These are phyloP conservation scores for Diaporthe amygdali DNA, from an alignment of 2,329 filamentous ascomycete genomes.

Conservation along the genomic window DNA sequence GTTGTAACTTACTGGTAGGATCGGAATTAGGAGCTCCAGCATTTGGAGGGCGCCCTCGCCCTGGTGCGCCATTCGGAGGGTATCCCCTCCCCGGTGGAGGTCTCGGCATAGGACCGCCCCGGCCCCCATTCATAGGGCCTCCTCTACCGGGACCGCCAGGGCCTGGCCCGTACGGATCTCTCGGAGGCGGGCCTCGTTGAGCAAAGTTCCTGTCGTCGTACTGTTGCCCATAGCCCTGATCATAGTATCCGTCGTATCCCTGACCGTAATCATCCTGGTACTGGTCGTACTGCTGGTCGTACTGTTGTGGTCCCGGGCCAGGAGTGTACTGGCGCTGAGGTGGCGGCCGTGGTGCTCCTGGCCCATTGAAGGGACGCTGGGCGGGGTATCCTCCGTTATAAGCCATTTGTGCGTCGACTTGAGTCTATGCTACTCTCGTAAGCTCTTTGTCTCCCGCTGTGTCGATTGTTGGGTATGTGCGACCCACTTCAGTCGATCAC, in stretches of 20 bases:
- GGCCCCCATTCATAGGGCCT: conserved; percentile 47
- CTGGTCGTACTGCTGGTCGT: conserved; percentile 49
- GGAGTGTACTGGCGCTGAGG: conserved; percentile 43
- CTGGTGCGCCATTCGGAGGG: conserved; percentile 38
- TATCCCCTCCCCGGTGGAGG: conserved; percentile 42
- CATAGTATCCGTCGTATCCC: conserved; percentile 50
- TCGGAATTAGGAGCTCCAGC: conserved; percentile 46
- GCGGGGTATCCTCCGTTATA: conserved; percentile 54
- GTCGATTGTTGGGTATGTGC: not conserved
- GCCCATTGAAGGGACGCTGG: conserved; percentile 53
- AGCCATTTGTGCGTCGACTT: conserved; percentile 45
- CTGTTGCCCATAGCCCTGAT: conserved; percentile 41
- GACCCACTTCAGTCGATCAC: not conserved
- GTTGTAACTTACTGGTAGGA: conserved; percentile 42
- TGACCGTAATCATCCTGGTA: conserved; percentile 53
- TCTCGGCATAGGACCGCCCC: conserved; percentile 51
- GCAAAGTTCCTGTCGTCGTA: conserved; percentile 53
- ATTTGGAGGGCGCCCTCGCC: conserved; percentile 45
- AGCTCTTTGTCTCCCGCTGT: not conserved
- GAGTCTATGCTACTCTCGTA: conserved; percentile 1
- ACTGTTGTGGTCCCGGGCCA: conserved; percentile 38
- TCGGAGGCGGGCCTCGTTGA: conserved; percentile 46
- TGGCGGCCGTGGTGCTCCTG: conserved; percentile 46
- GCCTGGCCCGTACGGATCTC: conserved; percentile 50
- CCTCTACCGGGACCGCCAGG: conserved; percentile 46